Base-by-base conservation (phyloP, 345 rosid species). In the Brassica incana region DNA sequence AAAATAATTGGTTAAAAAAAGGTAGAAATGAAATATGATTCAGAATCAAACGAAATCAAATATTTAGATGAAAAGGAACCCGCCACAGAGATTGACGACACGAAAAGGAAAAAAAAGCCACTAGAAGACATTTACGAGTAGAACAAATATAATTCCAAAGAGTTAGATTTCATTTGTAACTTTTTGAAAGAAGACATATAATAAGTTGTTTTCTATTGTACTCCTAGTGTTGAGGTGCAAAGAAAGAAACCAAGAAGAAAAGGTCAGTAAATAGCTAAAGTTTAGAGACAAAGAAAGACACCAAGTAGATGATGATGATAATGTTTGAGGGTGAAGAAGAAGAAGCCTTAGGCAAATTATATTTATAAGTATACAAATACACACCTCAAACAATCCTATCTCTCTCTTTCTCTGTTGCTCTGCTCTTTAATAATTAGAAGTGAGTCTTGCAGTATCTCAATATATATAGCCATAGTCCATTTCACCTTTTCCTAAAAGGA, bases 11-110 rank as follows among this genome's bases (percentile, higher is more conserved):
- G 36, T 20, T 70, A 67, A 33, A 63, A 73, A 63, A 64, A 43
- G 72, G 65, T 52, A 67, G 50, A 80, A 75, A 69, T 27, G 18
- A 63, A 69, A 70, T 8, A 66, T 65, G 72, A 54, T 69, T 52
- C 72, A 80, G 76, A 75, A 80, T 79, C 75, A 74, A 69, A 80
- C 79, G 78, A 74, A 74, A 67, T 38, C 66, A 23, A 69, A 10
- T 79, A 75, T 70, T 71, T 80, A 76, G 30, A 73, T 75, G 80
- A 81, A 76, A 77, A 76, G 76, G 83, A 76, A 81, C 70, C 71
- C 12, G 32, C 83, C 80, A 81, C 72, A 45, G 48, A 65, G 69
- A 76, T 71, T 71, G 83, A 75, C 63, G 68, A 69, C 80, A 80
- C 76, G 65, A 59, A 71, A 59, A 75, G 70, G 61, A 75, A 23